Percentiles rank a stretch among this genome's conserved stretches.
Conservation (phyloP, 768 basidiomycete genomes). For the Piloderma croceum region DNA sequence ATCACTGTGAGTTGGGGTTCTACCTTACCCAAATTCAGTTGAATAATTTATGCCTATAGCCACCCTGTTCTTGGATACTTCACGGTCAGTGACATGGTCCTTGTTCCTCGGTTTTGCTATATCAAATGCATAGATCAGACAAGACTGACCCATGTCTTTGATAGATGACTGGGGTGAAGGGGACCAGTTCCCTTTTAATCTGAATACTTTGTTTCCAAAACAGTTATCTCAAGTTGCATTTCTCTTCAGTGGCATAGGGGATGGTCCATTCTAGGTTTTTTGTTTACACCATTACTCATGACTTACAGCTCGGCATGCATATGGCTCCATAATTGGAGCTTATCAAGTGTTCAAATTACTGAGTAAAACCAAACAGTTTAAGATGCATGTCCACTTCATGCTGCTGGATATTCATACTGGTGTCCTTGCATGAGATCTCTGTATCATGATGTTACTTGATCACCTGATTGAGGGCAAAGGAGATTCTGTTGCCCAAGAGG, state of each 20-base stretch:
- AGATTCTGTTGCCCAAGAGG: slow-evolving; percentile 6
- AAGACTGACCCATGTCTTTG: slow-evolving; percentile 23
- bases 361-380: slow-evolving; percentile 10
- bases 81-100: background rate
- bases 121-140: slow-evolving; percentile 16
- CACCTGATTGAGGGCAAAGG: slow-evolving; percentile 9
- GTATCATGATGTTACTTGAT: slow-evolving; percentile 19
- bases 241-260: slow-evolving; percentile 23
- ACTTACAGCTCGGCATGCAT: slow-evolving; percentile 17
- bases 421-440: slow-evolving; percentile 19
- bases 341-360: slow-evolving; percentile 1
- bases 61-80: background rate
- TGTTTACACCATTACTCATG: background rate
- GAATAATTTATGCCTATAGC: background rate
- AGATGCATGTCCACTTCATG: slow-evolving; percentile 16
- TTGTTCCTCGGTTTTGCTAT: no score
- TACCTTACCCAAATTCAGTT: background rate
- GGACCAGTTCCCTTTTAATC: slow-evolving; percentile 16
- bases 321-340: slow-evolving; percentile 21
- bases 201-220: slow-evolving; percentile 11
- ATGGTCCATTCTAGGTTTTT: slow-evolving; percentile 10
- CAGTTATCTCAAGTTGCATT: slow-evolving; percentile 17
- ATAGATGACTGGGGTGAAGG: slow-evolving; percentile 22
- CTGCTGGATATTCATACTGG: slow-evolving; percentile 22
- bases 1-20: background rate